These are phyloP conservation scores for Ganoderma meredithae DNA, from an alignment of 1,284 basidiomycete species.

Conservation along the genomic window DNA sequence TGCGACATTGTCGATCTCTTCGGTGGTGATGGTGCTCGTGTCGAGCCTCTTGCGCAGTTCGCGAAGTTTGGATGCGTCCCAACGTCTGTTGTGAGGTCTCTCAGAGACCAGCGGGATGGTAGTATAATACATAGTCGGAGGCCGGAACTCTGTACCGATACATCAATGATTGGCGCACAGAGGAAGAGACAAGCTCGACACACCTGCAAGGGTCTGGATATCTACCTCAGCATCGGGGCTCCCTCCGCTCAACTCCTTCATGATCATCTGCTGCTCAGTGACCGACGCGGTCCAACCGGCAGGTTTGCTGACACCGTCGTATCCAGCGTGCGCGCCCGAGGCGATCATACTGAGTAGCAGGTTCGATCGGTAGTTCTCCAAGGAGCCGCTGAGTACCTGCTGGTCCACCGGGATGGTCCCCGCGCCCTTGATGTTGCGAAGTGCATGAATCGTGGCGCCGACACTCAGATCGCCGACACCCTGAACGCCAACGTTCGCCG, in stretches of 20 bases:
- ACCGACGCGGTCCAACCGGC: slow-evolving; percentile 72
- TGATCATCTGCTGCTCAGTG: slow-evolving; percentile 94
- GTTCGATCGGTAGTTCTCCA: slow-evolving; percentile 95
- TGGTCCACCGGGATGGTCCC: slow-evolving; percentile 89
- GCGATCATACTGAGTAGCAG: slow-evolving; percentile 90
- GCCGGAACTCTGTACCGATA: slow-evolving; percentile 73
- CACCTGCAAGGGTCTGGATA: slow-evolving; percentile 84
- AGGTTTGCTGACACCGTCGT: slow-evolving; percentile 64
- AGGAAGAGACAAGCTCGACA: slow-evolving; percentile 39
- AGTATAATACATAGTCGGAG: slow-evolving; percentile 93
- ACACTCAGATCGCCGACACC: slow-evolving; percentile 84
- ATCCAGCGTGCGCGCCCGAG: slow-evolving; percentile 78
- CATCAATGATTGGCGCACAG: slow-evolving; percentile 21
- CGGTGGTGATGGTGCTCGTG: slow-evolving; percentile 81
- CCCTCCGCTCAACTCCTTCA: slow-evolving; percentile 89
- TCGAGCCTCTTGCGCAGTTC: slow-evolving; percentile 94
- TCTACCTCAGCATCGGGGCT: slow-evolving; percentile 82
- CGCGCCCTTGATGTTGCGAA: slow-evolving; percentile 86
- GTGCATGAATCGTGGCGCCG: slow-evolving; percentile 85
- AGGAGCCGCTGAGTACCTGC: slow-evolving; percentile 87
- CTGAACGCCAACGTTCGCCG: slow-evolving; percentile 69
- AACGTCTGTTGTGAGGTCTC: slow-evolving; percentile 84
- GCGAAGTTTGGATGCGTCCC: slow-evolving; percentile 94
- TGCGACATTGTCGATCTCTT: slow-evolving; percentile 91
- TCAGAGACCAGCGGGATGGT: slow-evolving; percentile 89